Evolutionary conservation across 2,329 filamentous ascomycete species (phyloP), one percentile per base, ranked within the genome.

Genomic region (Penicillium psychrosexuale): DNA sequence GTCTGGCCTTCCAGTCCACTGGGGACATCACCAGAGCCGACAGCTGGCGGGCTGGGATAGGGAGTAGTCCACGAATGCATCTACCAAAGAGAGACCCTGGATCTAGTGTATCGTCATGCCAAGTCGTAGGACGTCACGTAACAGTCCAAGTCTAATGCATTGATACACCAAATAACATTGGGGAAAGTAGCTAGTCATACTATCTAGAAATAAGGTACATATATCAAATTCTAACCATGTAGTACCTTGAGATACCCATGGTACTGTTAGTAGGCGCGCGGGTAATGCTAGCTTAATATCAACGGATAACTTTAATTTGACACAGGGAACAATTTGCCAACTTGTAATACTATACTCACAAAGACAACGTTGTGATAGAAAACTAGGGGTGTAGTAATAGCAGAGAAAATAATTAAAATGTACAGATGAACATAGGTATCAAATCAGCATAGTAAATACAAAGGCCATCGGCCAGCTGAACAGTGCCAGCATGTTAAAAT

Each of bases 381-480:
- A 13, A 2, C 13, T 17, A 27, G 4, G 22, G 19, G 12, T 11
- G 15, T 42, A 11, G 13, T 15, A 46, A 46, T n/a, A 27, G 19
- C 44, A 49, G n/a, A 12, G 8, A 31, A 33, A 30, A 24, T 4
- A 37, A n/a, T 9, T 24, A 30, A 19, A 44, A 51, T 39, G 39
- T 30, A 55, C 47, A 54, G 7, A 39, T 19, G 19, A 42, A 19
- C 24, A 51, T 17, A 47, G 48, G 38, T 53, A 51, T 54, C 47
- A 28, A 50, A 37, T 28, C 42, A 45, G 39, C 27, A 49, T 45
- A 51, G 19, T 51, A 51, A 40, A 54, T 51, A 54, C 52, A 54
- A 54, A 50, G 28, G 15, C 45, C n/a, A 15, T 24, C 19, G 47
- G 19, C 40, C 34, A 39, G 34, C 28, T 8, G n/a, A 54, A 28